Base-by-base conservation (phyloP, 495 filamentous ascomycete species). In the Annulohypoxylon maeteangense region DNA sequence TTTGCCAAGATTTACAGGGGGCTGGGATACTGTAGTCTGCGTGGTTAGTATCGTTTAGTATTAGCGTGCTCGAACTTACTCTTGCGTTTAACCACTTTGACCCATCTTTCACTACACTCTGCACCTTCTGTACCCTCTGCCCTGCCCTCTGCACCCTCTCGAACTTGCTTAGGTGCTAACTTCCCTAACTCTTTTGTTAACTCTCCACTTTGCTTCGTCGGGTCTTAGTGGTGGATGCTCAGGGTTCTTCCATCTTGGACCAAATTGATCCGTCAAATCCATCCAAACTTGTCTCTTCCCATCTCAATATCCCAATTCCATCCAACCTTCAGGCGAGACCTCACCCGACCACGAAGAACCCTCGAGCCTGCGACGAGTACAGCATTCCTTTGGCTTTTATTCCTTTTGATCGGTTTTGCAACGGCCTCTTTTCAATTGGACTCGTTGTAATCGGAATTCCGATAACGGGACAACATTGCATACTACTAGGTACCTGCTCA, bases 241-340 rank as follows among this genome's bases (percentile, higher is more conserved):
- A 67, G 69, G 64, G 69, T 72, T 72, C 58, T 72, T 72, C 69
- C 64, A 67, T 68, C 65, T 66, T 67, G 2, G 64, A 64, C 62
- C 29, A 62, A 71, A 45, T 63, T 71, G 56, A 66, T 66, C 62
- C 53, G 34, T 38, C 34, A 38, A 40, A 44, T 18, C 40, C n/a
- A 62, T 71, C 67, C 47, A 65, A 65, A 55, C 55, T 40, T 59
- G 2, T 20, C 48, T 45, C 42, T 31, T 59, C 63, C 58, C 36
- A 67, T 59, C 57, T 51, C 25, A 71, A 67, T 48, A 67, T 67
- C 44, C 34, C 32, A 67, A 25, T 51, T 60, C 64, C 25, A 60
- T 51, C 23, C 11, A 54, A 18, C 50, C n/a, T 34, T 54, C 5
- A 20, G 47, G 32, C 40, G 44, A 55, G 50, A 5, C 57, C 56